Conservation (phyloP, 441 rosid species). For the Pelargonium australe region DNA sequence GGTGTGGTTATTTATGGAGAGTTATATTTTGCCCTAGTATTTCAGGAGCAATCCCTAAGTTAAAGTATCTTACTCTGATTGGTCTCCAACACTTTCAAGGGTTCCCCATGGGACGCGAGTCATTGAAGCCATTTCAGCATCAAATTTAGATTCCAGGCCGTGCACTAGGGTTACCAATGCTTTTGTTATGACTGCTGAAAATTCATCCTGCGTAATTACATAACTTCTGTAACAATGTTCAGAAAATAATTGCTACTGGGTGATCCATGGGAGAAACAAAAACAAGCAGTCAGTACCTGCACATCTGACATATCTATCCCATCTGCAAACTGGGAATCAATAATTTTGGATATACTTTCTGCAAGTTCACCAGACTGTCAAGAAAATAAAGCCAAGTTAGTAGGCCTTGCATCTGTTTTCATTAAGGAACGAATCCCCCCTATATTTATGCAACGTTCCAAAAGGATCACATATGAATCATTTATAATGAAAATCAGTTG, state of each 20-base stretch:
- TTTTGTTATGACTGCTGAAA: constrained; percentile 87
- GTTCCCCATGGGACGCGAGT: constrained; percentile 95
- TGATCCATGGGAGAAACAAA: constrained; percentile 10
- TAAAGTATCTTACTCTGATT: constrained; percentile 64
- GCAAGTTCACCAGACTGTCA: constrained; percentile 93
- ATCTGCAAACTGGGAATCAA: constrained; percentile 78
- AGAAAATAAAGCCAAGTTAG: constrained; percentile 23
- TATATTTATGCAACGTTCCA: not conserved
- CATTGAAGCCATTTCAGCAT: constrained; percentile 94
- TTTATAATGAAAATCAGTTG: not conserved
- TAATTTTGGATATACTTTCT: constrained; percentile 87
- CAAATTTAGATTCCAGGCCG: constrained; percentile 94
- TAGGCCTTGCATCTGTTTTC: not conserved
- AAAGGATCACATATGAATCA: not conserved
- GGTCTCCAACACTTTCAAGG: constrained; percentile 98
- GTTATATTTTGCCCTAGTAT: constrained; percentile 8
- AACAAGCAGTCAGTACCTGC: constrained; percentile 43
- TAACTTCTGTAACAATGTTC: constrained; percentile 22
- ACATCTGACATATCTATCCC: constrained; percentile 85
- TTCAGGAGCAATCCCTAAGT: constrained; percentile 11
- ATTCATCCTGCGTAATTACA: constrained; percentile 71
- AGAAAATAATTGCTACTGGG: constrained; percentile 16
- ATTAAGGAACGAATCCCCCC: not conserved
- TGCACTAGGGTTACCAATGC: constrained; percentile 85
- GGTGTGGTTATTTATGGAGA: constrained; percentile 16